phyloP scores from a whole-genome alignment of 768 basidiomycete genomes.

The Suillus plorans region DNA sequence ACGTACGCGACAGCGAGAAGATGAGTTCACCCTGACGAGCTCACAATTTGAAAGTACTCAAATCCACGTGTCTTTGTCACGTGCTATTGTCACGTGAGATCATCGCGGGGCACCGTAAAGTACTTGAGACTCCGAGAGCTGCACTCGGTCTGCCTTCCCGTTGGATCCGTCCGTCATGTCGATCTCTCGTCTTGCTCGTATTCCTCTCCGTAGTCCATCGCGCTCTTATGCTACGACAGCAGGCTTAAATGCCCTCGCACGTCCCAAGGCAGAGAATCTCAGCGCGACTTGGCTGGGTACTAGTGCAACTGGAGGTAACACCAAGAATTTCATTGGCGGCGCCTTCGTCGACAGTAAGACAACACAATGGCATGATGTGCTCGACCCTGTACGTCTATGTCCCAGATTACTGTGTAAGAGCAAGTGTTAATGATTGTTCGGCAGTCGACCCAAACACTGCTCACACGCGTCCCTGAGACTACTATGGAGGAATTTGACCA shows the following conservation, averaged over 20 bases:
- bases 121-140: not conserved
- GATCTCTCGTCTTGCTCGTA: slow-evolving; percentile 17
- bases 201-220: slow-evolving; percentile 14
- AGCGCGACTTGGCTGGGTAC: slow-evolving; percentile 86
- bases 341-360: slow-evolving; percentile 84
- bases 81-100: not conserved
- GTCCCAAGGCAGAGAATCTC: slow-evolving; percentile 64
- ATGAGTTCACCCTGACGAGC: slow-evolving; percentile 1
- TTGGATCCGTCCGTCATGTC: slow-evolving; percentile 21
- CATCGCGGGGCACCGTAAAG: not conserved
- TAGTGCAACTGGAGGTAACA: slow-evolving; percentile 77
- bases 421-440: slow-evolving; percentile 1
- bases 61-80: slow-evolving; percentile 10
- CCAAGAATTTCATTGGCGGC: slow-evolving; percentile 91
- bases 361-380: slow-evolving; percentile 79
- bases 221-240: slow-evolving; percentile 47
- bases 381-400: slow-evolving; percentile 72
- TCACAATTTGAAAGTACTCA: not conserved
- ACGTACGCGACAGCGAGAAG: not conserved
- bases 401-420: not conserved
- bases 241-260: slow-evolving; percentile 54
- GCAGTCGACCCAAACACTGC: slow-evolving; percentile 87
- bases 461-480: slow-evolving; percentile 90
- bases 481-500: slow-evolving; percentile 76
- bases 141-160: not conserved